Conservation (phyloP, 2,329 filamentous ascomycete genomes). For the Clonostachys byssicola region DNA sequence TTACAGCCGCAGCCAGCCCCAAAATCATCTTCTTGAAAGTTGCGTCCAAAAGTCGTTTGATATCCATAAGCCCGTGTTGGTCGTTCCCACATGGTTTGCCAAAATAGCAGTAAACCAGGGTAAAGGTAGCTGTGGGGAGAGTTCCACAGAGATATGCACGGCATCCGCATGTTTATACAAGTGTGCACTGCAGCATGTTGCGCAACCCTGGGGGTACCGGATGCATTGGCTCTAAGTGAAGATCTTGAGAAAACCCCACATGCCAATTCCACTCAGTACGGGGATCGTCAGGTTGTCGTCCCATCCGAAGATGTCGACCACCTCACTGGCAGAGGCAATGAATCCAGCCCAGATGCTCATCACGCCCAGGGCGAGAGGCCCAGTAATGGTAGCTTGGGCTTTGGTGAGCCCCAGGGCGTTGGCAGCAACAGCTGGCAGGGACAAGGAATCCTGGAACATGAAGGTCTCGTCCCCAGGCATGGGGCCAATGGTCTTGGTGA, state of each 20-base stretch:
- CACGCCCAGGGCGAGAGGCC: conserved; percentile 68
- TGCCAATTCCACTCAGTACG: conserved; percentile 78
- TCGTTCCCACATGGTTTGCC: no score
- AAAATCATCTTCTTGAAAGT: no score
- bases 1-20: no score
- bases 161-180: no score
- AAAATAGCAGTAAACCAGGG: no score
- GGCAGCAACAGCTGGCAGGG: conserved; percentile 59
- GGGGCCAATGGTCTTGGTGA: conserved; percentile 65
- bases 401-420: conserved; percentile 57
- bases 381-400: conserved; percentile 58
- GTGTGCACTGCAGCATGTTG: no score
- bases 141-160: no score
- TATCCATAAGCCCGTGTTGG: no score
- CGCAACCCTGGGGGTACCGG: no score
- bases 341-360: conserved; percentile 88
- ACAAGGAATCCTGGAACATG: conserved; percentile 75
- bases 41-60: no score
- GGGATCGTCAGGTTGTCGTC: conserved; percentile 98
- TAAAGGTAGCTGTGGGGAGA: no score
- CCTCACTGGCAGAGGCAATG: conserved; percentile 83
- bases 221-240: conserved; percentile 54
- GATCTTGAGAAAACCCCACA: conserved; percentile 87
- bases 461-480: conserved; percentile 66
- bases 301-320: conserved; percentile 87